phyloP scores from a whole-genome alignment of 768 basidiomycete species.

The Psilocybe sp. region DNA sequence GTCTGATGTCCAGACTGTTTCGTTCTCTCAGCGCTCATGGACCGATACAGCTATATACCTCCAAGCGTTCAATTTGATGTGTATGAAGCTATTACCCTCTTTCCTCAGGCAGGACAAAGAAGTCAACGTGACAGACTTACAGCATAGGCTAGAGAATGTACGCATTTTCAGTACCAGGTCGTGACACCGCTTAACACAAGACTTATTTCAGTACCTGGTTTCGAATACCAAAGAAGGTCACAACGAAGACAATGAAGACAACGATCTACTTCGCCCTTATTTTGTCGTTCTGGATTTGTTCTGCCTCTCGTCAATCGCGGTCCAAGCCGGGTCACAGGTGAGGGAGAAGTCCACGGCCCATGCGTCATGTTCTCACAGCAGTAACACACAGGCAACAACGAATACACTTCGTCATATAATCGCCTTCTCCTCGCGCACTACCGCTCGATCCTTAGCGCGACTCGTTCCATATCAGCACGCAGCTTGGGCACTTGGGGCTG shows the following conservation, averaged over 20 bases:
- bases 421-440: constrained; percentile 30
- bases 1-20: constrained; percentile 9
- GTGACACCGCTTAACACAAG: not conserved
- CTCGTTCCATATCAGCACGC: constrained; percentile 55
- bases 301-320: constrained; percentile 20
- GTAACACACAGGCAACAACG: constrained; percentile 2
- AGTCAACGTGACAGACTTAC: constrained; percentile 11
- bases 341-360: too few relatives aligned
- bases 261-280: constrained; percentile 13
- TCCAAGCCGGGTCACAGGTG: too few relatives aligned
- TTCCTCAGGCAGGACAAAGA: constrained; percentile 13
- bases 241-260: not conserved
- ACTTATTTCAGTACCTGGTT: constrained; percentile 10
- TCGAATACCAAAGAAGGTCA: not conserved
- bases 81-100: constrained; percentile 30
- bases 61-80: constrained; percentile 39
- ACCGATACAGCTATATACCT: constrained; percentile 32
- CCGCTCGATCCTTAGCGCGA: constrained; percentile 35
- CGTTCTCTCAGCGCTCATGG: not conserved
- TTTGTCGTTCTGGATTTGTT: constrained; percentile 33
- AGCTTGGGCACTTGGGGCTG: constrained; percentile 45
- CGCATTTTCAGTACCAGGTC: not conserved
- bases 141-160: constrained; percentile 16
- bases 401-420: constrained; percentile 32
- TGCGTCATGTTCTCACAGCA: too few relatives aligned